Evolutionary conservation across 2,329 filamentous ascomycete genomes (phyloP).

Genomic region (Celoporthe dispersa): DNA sequence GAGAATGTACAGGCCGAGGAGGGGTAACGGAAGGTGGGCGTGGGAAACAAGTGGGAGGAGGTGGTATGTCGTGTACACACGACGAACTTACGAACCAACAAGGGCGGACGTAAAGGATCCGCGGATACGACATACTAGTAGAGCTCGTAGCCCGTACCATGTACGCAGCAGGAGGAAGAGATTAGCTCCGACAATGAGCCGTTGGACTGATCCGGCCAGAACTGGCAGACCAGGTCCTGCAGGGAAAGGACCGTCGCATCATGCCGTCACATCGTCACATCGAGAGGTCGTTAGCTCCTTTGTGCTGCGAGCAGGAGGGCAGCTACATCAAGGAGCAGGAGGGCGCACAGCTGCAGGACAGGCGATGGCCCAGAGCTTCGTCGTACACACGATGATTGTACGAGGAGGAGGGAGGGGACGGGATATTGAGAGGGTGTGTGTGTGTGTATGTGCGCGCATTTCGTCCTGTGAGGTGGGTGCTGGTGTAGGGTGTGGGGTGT

Average conservation of each 20-base stretch:
- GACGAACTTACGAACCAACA: neutral
- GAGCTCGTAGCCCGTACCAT: neutral
- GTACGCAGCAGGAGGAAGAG: neutral
- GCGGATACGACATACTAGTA: conserved; percentile 1
- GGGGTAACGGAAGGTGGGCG: neutral
- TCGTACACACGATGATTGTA: neutral
- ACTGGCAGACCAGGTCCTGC: neutral
- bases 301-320: neutral
- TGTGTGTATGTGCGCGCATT: no score
- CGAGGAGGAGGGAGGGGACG: neutral
- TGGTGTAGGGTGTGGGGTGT: no score
- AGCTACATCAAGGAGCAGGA: neutral
- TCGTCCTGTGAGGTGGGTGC: neutral
- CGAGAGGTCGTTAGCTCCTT: neutral
- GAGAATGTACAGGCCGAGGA: neutral
- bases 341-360: neutral
- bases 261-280: conserved; percentile 11
- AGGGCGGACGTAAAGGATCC: neutral
- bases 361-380: neutral
- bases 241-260: neutral
- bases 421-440: neutral
- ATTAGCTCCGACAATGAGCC: conserved; percentile 1
- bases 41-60: neutral
- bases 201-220: neutral
- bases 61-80: neutral